Conservation (phyloP, 495 filamentous ascomycete species). For the Aspergillus cristatus region DNA sequence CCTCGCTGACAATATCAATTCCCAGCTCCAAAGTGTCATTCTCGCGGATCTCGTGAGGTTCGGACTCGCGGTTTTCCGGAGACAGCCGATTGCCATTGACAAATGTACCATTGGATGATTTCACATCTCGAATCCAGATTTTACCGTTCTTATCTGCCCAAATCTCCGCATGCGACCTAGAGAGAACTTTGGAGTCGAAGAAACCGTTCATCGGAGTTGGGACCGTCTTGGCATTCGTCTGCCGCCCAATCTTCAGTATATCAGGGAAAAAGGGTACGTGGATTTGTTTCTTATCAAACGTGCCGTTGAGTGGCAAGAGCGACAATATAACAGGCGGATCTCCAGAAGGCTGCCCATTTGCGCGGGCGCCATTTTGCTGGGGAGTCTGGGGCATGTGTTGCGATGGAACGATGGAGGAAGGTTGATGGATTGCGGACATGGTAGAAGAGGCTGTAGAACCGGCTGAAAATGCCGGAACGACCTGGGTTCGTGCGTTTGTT, state of each 20-base stretch:
- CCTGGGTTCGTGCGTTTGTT: slow-evolving; percentile 51
- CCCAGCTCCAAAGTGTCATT: slow-evolving; percentile 86
- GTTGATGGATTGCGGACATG: slow-evolving; percentile 68
- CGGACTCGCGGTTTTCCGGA: slow-evolving; percentile 86
- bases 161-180: slow-evolving; percentile 89
- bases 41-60: slow-evolving; percentile 82
- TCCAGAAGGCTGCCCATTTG: slow-evolving; percentile 41
- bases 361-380: slow-evolving; percentile 56
- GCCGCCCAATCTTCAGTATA: slow-evolving; percentile 81
- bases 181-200: slow-evolving; percentile 96
- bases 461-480: slow-evolving; percentile 52
- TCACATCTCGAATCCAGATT: slow-evolving; percentile 93
- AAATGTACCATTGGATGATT: slow-evolving; percentile 97
- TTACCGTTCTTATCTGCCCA: slow-evolving; percentile 88
- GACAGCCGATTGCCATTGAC: slow-evolving; percentile 89
- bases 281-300: slow-evolving; percentile 95
- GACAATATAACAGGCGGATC: slow-evolving; percentile 68
- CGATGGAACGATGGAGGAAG: slow-evolving; percentile 61
- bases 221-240: slow-evolving; percentile 92
- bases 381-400: slow-evolving; percentile 53
- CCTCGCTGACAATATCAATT: slow-evolving; percentile 96
- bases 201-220: slow-evolving; percentile 85
- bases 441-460: slow-evolving; percentile 59
- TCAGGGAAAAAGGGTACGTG: slow-evolving; percentile 83
- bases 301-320: slow-evolving; percentile 80